Evolutionary conservation across 345 rosid genomes (phyloP), one percentile per base, ranked within the genome.

Genomic region (Bruguiera gymnorhiza): DNA sequence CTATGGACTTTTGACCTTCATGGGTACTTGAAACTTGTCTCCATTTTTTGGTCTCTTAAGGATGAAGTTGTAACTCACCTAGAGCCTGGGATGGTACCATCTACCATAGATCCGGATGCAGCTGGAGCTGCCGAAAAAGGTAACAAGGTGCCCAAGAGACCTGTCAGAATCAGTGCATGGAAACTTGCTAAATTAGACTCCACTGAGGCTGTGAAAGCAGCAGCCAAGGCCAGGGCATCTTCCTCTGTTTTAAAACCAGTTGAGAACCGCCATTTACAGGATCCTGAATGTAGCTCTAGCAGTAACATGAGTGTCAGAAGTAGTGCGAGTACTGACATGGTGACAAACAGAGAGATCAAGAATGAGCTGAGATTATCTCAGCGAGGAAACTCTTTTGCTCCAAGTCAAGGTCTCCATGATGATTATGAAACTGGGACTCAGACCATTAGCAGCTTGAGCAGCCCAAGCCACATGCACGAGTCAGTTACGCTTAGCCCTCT

Each of bases 61-160:
- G 99, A 95, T 56, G 99, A 95, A 87, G 97, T 95, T 31, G 68
- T 90, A 65, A 97, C 99, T 55, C 99, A 95, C 83, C 79, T 92
- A 83, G 97, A 92, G 51, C 97, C 97, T 66, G 86, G 97, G 68
- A 95, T 91, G 97, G 87, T 95, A 60, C 99, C 97, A 6, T 95
- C 97, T 13, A 95, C 97, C 5, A 72, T 92, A 64, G 99, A 95
- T 75, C 99, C 99, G 13, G 97, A 95, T 82, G 96, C 93, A 31
- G 82, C 91, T 60, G 96, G 83, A 68, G 65, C 73, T 79, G 83
- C 79, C 29, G 96, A 90, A 72, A 88, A 89, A 76, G 91, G 86
- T 36, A 78, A 74, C 76, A 88, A 81, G 82, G 61, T 78, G n/a
- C 85, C 85, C 11, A 95, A 86, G 76, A 83, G 84, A 71, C 88